Base-by-base conservation (phyloP, 495 filamentous ascomycete genomes). In the Daldinia childiae region DNA sequence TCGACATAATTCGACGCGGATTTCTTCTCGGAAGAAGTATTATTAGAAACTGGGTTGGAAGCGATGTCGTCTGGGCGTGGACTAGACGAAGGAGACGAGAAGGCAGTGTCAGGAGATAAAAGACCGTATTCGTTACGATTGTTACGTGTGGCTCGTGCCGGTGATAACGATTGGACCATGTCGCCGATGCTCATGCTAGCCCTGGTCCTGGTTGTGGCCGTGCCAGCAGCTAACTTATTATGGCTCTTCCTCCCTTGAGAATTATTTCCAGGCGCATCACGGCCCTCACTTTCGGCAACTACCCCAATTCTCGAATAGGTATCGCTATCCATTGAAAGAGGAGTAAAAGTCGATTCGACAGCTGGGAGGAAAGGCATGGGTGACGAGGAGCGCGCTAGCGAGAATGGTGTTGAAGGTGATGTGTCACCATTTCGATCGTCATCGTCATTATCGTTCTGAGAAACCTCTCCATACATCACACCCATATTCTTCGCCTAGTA, bases 281-380 rank as follows among this genome's bases (percentile, higher is more conserved):
- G 48, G 32, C 34, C 26, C 38, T 55, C 64, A 17, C 21, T 64
- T 39, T 57, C 68, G 29, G 30, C 43, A 27, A 56, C 57, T 32
- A 21, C 38, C 6, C 36, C 45, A 48, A 58, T 26, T 36, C 41
- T 41, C n/a, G 62, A 58, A 52, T 78, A 79, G 14, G 78, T 72
- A 45, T 79, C 71, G 64, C 75, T 77, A 64, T 80, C 76, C 78
- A 84, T 79, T 11, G 82, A 83, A 50, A 85, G 65, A n/a, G 82
- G 82, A 51, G 83, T 84, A 61, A 81, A 80, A 14, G 78, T 74
- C 27, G 79, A 76, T 39, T 80, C 79, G 58, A 77, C 71, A 45
- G 79, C 59, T 14, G 75, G 69, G 26, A 80, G 72, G 62, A 77
- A 79, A 51, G 74, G 70, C 76, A 78, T 72, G 19, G 74, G 76